Base-by-base conservation (phyloP, 2,329 filamentous ascomycete species). In the Aschersonia sp. region DNA sequence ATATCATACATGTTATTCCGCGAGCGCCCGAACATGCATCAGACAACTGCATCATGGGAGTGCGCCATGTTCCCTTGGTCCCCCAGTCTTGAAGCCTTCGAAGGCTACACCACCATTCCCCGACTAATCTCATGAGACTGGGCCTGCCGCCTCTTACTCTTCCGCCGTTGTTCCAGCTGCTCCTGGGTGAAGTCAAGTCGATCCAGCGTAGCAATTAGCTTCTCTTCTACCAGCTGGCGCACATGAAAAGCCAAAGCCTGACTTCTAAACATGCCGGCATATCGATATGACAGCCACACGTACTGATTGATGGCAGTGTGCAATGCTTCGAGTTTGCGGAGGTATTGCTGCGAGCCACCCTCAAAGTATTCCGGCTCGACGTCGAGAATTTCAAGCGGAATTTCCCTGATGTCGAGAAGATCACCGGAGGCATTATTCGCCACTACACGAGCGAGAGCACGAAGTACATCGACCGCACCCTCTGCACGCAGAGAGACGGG, bases 201-300 rank as follows among this genome's bases (percentile, higher is more conserved):
- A 31, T 66, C 62, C 30, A 70, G 58, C 3, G 61, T 57, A 6
- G 62, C 49, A 31, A 68, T 63, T 58, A 97, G 89, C 60, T 77
- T 80, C 46, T 79, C 72, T 65, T 96, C 89, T 2, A 89, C 81
- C 45, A 94, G 61, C 5, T 67, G 64, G 59, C 95, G 94, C 45
- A 87, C 78, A 59, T 95, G 81, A 53, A 85, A 83, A 0, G 87
- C 89, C 43, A 95, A 71, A 1, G 71, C 70, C 56, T 91, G 78
- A 53, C 82, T 85, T 5, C 70, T 75, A 62, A 96, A 94, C 46
- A 94, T 74, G 45, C 86, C 85, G 3, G 80, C 73, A 62, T 91
- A 94, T 5, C 91, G 82, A 64, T 91, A 97, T 56, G 85, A 91
- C 12, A 98, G 72, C 92, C 92, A 98, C 2, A 94, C 73, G 60